These are phyloP conservation scores for Trichoderma semiorbis DNA, from an alignment of 2,329 filamentous ascomycete species.

Conservation along the genomic window DNA sequence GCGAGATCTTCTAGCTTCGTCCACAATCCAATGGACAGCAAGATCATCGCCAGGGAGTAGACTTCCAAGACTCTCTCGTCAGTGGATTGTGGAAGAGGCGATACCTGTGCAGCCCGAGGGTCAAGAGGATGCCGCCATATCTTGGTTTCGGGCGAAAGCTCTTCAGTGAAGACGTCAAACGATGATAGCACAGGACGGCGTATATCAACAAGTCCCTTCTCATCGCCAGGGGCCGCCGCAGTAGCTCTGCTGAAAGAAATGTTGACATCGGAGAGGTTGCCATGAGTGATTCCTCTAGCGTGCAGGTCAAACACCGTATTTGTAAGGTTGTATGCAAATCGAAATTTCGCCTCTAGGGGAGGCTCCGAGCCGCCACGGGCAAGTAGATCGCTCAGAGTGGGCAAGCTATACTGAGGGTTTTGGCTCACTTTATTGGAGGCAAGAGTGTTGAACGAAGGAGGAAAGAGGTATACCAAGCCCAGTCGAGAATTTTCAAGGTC, in stretches of 20 bases:
- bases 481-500: slow-evolving; percentile 67
- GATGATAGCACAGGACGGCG: slow-evolving; percentile 67
- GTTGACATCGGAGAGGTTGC: slow-evolving; percentile 64
- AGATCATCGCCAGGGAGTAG: slow-evolving; percentile 68
- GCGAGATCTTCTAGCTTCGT: slow-evolving; percentile 58
- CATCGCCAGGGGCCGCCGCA: slow-evolving; percentile 39
- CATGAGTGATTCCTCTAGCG: slow-evolving; percentile 64
- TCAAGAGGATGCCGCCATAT: slow-evolving; percentile 61
- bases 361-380: slow-evolving; percentile 55
- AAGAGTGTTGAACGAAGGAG: slow-evolving; percentile 59
- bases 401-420: slow-evolving; percentile 48
- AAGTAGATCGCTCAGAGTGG: slow-evolving; percentile 54
- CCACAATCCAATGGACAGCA: slow-evolving; percentile 76
- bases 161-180: slow-evolving; percentile 64
- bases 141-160: slow-evolving; percentile 23
- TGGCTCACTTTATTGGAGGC: slow-evolving; percentile 51
- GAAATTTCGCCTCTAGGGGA: slow-evolving; percentile 71
- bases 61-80: slow-evolving; percentile 63
- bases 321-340: slow-evolving; percentile 67
- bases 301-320: slow-evolving; percentile 74
- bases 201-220: slow-evolving; percentile 55
- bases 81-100: slow-evolving; percentile 46
- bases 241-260: slow-evolving; percentile 60
- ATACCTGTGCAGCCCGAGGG: slow-evolving; percentile 48
- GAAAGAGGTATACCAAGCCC: slow-evolving; percentile 72